Evolutionary conservation across 1,284 basidiomycete species (phyloP).

Genomic region (Pterulicium gracile): DNA sequence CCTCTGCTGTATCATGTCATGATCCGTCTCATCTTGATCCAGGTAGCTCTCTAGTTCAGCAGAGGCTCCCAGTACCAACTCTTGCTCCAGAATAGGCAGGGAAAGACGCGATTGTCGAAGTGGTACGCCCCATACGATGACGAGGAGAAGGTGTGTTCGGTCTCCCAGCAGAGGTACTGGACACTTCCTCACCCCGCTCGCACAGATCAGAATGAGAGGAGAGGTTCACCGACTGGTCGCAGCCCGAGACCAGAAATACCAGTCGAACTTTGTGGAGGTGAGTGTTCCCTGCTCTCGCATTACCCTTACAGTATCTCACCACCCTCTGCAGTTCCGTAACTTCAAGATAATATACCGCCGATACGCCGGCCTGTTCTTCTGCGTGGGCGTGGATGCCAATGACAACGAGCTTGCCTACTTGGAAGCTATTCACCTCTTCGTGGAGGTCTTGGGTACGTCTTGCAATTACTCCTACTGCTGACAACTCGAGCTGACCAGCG

Average conservation of each 20-base stretch:
- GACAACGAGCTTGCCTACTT: constrained; percentile 97
- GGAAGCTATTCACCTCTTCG: constrained; percentile 96
- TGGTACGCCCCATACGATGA: constrained; percentile 97
- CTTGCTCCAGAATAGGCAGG: constrained; percentile 80
- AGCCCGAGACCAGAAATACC: constrained; percentile 97
- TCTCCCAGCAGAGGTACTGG: too few species aligned
- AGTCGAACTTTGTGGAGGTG: constrained; percentile 98
- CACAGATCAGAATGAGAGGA: constrained; percentile 78
- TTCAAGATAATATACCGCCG: constrained; percentile 93
- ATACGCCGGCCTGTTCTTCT: constrained; percentile 98
- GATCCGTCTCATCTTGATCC: constrained; percentile 92
- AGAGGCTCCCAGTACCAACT: constrained; percentile 3
- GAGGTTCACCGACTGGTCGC: constrained; percentile 95
- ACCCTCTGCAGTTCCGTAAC: constrained; percentile 68
- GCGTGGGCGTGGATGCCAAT: constrained; percentile 93
- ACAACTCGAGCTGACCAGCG: constrained; percentile 5
- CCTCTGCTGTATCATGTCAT: constrained; percentile 31
- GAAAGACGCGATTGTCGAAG: constrained; percentile 93
- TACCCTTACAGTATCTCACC: not conserved
- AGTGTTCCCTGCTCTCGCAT: constrained; percentile 14
- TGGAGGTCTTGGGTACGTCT: constrained; percentile 85
- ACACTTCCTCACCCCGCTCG: constrained; percentile 4
- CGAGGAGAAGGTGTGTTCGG: constrained; percentile 74
- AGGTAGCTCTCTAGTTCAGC: constrained; percentile 33
- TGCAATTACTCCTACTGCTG: constrained; percentile 2